Base-by-base conservation (phyloP, 2,329 filamentous ascomycete species). In the Emergomyces orientalis region DNA sequence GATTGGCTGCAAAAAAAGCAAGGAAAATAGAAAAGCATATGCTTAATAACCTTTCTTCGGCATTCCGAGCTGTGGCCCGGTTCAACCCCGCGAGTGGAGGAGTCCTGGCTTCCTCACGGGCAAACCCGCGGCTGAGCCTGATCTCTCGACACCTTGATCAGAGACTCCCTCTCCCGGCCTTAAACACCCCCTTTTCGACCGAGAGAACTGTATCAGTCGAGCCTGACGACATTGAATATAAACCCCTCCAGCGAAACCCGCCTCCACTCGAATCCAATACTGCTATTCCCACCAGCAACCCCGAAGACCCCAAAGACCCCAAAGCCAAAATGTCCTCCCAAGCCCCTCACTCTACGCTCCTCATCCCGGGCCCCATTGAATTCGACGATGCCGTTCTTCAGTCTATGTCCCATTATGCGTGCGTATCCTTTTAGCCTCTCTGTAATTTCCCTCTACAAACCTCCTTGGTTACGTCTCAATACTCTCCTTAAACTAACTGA, bases 321-420 rank as follows among this genome's bases (percentile, higher is more conserved):
- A 65, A 69, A 59, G 67, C 70, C 70, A 81, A 71, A 61, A 86
- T 86, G 83, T 86, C 84, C 49, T 73, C 71, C 62, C 84, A 87
- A 77, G 71, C 82, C 61, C 76, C 82, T 62, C 86, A 88, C 73
- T 81, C 85, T 61, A 88, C 93, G 62, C 82, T 99, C 78, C 86
- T 99, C 79, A 97, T 99, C 73, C 94, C 94, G 59, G 94, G 94
- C 67, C 94, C 94, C 72, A 96, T 97, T 76, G 93, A 97, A 80
- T 97, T 97, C 74, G 93, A 97, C 76, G 93, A 97, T 93, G 91
- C 87, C 57, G 93, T 97, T 65, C 86, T 97, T 60, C 85, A 92
- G 77, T 90, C 91, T 65, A 97, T 97, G 93, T 88, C 89, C 81
- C 91, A 96, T 79, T 96, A 88, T 91, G 80, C 71, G 78, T 74